A percentile compares a stretch with the other conserved stretches of the same genome.
Conservation (phyloP, 2,329 filamentous ascomycete genomes). For the Catunica adiposa region DNA sequence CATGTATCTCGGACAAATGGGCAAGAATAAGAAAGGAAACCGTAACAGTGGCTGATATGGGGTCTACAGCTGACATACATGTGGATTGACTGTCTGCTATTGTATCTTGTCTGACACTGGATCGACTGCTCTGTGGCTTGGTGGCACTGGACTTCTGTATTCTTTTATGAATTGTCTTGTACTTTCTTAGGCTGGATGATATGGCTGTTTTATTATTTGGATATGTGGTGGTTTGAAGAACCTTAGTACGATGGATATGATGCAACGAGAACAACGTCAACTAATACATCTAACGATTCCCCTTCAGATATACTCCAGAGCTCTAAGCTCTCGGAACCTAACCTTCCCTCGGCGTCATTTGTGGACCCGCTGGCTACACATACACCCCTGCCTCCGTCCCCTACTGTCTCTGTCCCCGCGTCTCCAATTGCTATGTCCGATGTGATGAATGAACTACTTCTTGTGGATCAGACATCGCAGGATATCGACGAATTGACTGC, state of each 20-base stretch:
- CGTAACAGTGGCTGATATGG: neutral
- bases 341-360: neutral
- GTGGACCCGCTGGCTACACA: neutral
- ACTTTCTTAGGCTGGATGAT: neutral
- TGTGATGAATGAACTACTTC: neutral
- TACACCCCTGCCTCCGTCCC: neutral
- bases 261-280: neutral
- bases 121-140: too few relatives aligned
- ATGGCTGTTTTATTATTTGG: neutral
- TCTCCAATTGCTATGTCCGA: neutral
- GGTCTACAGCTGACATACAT: neutral
- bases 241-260: neutral
- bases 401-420: neutral
- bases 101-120: too few relatives aligned
- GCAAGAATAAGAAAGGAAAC: neutral
- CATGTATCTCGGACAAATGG: neutral
- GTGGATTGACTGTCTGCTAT: too few relatives aligned
- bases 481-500: neutral
- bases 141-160: too few relatives aligned
- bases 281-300: neutral
- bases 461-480: neutral
- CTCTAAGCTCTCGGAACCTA: too few relatives aligned
- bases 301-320: neutral
- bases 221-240: neutral
- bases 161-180: too few relatives aligned